phyloP scores from a whole-genome alignment of 345 rosid genomes.

The Corchorus olitorius region DNA sequence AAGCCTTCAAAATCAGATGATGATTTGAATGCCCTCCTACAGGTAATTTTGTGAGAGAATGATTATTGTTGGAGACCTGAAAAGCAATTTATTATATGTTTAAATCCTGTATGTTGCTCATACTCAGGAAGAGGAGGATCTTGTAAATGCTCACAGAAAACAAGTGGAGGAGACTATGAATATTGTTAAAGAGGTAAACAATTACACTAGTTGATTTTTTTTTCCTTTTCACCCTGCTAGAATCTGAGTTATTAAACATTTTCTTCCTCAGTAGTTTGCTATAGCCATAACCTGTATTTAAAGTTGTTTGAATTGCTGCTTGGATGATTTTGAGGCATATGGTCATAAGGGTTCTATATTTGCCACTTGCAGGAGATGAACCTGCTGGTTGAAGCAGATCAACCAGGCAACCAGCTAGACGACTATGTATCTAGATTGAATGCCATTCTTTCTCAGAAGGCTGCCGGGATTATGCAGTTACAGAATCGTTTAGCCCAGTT shows the following conservation, averaged over 20 bases:
- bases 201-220: neutral
- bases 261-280: neutral
- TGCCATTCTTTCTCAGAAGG: constrained; percentile 81
- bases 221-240: neutral
- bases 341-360: neutral
- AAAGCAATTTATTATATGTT: neutral
- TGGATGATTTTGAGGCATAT: neutral
- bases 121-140: constrained; percentile 93
- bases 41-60: constrained; percentile 43
- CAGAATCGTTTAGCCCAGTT: constrained; percentile 82
- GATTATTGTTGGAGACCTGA: constrained; percentile 4
- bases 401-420: constrained; percentile 93
- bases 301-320: constrained; percentile 1
- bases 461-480: constrained; percentile 80
- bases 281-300: neutral
- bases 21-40: constrained; percentile 74
- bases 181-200: constrained; percentile 84
- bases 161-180: constrained; percentile 97
- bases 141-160: constrained; percentile 90
- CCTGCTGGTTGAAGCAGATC: constrained; percentile 88
- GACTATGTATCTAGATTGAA: constrained; percentile 71
- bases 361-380: constrained; percentile 77
- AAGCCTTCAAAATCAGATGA: constrained; percentile 65
- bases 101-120: constrained; percentile 13
- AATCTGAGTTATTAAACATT: neutral